These are phyloP conservation scores for Prinsepia uniflora DNA, from an alignment of 306 rosid species.

Conservation along the genomic window DNA sequence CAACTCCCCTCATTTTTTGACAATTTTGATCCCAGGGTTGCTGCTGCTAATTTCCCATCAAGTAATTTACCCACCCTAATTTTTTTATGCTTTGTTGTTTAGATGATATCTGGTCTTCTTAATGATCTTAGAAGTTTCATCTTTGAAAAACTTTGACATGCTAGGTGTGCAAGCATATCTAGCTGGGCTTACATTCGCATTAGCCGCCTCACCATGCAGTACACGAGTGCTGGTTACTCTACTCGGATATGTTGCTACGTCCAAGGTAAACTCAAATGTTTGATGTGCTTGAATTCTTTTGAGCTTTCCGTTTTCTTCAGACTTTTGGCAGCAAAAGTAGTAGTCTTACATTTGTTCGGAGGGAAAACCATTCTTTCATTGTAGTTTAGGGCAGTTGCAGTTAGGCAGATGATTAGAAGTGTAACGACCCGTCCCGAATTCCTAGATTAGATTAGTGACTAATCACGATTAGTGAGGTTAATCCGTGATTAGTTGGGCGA, in stretches of 20 bases:
- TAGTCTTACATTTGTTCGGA: background rate
- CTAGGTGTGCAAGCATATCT: constrained; percentile 91
- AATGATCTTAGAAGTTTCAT: constrained; percentile 19
- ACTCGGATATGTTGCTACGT: constrained; percentile 87
- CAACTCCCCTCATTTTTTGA: constrained; percentile 81
- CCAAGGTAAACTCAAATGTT: constrained; percentile 60
- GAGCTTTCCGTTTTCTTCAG: constrained; percentile 2
- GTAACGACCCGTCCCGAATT: too few species aligned
- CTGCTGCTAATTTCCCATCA: constrained; percentile 88
- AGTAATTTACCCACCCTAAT: constrained; percentile 40
- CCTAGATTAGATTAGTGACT: too few species aligned
- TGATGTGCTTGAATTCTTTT: background rate
- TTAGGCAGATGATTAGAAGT: background rate
- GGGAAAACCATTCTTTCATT: background rate
- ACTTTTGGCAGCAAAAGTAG: background rate
- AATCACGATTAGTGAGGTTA: too few species aligned
- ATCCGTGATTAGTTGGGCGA: too few species aligned
- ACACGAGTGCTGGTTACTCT: constrained; percentile 86
- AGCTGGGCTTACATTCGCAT: constrained; percentile 94
- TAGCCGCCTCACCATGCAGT: constrained; percentile 97
- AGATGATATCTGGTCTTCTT: background rate
- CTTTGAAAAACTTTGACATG: constrained; percentile 22
- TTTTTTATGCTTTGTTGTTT: background rate
- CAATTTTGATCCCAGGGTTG: constrained; percentile 85
- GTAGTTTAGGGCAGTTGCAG: background rate